Percentiles rank a stretch among this genome's conserved stretches.
phyloP scores from a whole-genome alignment of 164 flowering plant genomes.

The Cinnamomum chago region DNA sequence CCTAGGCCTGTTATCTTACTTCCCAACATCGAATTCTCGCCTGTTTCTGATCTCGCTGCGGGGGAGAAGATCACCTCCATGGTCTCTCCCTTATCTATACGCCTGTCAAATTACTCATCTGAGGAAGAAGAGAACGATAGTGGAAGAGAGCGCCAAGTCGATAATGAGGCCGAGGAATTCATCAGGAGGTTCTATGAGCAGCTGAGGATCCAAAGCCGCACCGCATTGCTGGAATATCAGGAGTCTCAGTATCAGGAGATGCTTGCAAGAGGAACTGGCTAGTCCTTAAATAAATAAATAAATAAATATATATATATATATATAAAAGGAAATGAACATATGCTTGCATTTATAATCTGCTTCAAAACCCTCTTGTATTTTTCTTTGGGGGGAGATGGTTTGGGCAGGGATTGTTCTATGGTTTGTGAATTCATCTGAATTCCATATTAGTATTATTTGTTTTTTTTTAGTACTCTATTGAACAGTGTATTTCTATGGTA shows the following conservation, averaged over 20 bases:
- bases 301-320: neutral
- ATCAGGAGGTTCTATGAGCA: conserved; percentile 54
- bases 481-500: too few relatives aligned
- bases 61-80: conserved; percentile 33
- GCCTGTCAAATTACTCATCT: conserved; percentile 35
- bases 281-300: too few relatives aligned
- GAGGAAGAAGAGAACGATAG: conserved; percentile 28
- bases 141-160: conserved; percentile 22
- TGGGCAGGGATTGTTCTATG: conserved; percentile 2
- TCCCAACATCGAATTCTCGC: conserved; percentile 32
- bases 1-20: conserved; percentile 21
- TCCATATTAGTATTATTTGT: neutral
- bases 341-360: neutral
- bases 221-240: conserved; percentile 35
- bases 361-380: conserved; percentile 13
- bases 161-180: conserved; percentile 54
- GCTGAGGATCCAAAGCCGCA: conserved; percentile 38
- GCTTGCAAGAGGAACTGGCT: conserved; percentile 19
- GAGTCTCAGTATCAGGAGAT: conserved; percentile 25
- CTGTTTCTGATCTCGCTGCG: conserved; percentile 17
- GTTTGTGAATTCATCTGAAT: neutral
- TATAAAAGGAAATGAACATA: neutral
- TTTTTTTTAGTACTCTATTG: neutral
- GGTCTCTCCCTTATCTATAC: conserved; percentile 33
- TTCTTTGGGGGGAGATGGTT: conserved; percentile 11